phyloP scores from a whole-genome alignment of 768 basidiomycete species.

The Suillus lakei region DNA sequence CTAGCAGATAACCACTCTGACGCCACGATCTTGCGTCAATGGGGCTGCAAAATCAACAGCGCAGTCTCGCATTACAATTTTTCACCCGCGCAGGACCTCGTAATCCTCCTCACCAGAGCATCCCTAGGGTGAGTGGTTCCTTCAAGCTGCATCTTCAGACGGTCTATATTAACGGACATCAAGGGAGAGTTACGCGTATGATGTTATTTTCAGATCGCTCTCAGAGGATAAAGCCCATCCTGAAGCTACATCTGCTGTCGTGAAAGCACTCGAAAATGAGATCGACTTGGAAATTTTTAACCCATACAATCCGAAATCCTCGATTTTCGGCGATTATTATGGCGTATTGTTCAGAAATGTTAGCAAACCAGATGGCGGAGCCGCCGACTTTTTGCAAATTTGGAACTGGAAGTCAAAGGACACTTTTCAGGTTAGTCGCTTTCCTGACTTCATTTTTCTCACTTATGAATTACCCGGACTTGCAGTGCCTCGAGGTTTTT shows the following conservation, averaged over 20 bases:
- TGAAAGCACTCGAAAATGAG: not conserved
- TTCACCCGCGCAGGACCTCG: not conserved
- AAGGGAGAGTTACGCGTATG: not conserved
- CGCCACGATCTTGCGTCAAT: not conserved
- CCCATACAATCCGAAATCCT: not conserved
- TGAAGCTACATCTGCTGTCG: conserved; percentile 16
- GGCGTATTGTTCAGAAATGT: not conserved
- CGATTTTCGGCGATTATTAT: not conserved
- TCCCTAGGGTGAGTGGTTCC: not conserved
- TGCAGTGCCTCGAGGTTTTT: not conserved
- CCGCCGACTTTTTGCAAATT: not conserved
- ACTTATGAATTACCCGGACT: not conserved
- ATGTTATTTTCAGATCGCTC: not conserved
- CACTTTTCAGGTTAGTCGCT: not conserved
- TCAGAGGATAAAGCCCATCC: conserved; percentile 7
- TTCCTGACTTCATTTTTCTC: not conserved
- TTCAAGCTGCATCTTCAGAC: not conserved
- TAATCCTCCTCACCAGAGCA: not conserved
- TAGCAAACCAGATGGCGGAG: not conserved
- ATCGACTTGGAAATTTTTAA: not conserved
- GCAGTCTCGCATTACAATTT: not conserved
- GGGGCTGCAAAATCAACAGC: not conserved
- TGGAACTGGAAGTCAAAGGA: not conserved
- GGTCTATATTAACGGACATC: not conserved
- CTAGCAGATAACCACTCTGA: not conserved